A percentile compares a stretch with the other conserved stretches of the same genome.
Conservation (phyloP, 2,329 filamentous ascomycete genomes). For the Laburnicola sp. region DNA sequence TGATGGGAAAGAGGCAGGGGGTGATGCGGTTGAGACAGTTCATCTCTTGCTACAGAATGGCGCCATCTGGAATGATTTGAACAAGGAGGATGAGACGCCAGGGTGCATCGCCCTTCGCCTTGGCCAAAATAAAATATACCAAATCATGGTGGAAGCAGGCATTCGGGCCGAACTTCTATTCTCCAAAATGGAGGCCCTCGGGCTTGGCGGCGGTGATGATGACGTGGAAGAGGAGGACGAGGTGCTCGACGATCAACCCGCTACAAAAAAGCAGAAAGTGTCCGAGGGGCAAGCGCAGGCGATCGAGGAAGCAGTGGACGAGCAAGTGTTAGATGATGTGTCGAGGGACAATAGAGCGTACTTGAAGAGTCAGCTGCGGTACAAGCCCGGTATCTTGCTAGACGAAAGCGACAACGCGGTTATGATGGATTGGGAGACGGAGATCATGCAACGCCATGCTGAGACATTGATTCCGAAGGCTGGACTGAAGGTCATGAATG, state of each 20-base stretch:
- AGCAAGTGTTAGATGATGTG: constrained; percentile 37
- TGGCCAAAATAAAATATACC: constrained; percentile 41
- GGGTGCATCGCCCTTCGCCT: constrained; percentile 42
- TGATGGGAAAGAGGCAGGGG: constrained; percentile 19
- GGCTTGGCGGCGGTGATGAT: constrained; percentile 26
- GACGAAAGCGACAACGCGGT: constrained; percentile 79
- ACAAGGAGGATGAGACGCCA: constrained; percentile 44
- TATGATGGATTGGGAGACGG: constrained; percentile 92
- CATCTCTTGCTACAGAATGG: constrained; percentile 41
- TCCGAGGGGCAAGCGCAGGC: constrained; percentile 33
- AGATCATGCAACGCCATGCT: constrained; percentile 80
- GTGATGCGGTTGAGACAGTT: constrained; percentile 36
- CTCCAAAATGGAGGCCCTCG: constrained; percentile 38
- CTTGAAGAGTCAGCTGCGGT: constrained; percentile 37
- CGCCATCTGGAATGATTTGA: constrained; percentile 46
- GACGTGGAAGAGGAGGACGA: constrained; percentile 29
- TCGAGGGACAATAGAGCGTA: constrained; percentile 48
- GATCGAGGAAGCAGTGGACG: constrained; percentile 28
- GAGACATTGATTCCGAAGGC: constrained; percentile 63
- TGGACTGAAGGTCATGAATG: constrained; percentile 75
- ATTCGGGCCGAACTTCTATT: constrained; percentile 43
- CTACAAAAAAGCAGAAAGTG: constrained; percentile 41
- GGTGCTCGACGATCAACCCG: constrained; percentile 29
- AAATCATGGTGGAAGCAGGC: constrained; percentile 44
- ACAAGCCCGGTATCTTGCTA: constrained; percentile 56